A percentile compares a stretch with the other conserved stretches of the same genome.
These are phyloP conservation scores for Phytophthora pistaciae DNA, from an alignment of 352 stramenopile genomes.

Conservation along the genomic window DNA sequence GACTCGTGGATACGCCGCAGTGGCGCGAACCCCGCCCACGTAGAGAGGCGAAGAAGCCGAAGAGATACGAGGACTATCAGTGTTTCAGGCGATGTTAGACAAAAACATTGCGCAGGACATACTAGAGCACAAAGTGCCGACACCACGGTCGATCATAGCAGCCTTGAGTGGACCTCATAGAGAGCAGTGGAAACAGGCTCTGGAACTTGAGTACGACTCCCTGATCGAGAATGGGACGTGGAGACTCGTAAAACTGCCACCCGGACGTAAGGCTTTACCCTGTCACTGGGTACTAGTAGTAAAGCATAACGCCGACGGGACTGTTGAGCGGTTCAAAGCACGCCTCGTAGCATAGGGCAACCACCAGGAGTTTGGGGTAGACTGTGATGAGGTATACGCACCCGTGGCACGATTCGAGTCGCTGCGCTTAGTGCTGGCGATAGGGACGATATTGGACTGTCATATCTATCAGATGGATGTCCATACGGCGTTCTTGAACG, in stretches of 20 bases:
- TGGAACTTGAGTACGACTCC: slow-evolving; percentile 1
- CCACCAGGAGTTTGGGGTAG: slow-evolving; percentile 8
- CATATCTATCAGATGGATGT: slow-evolving; percentile 16
- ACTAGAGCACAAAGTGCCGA: slow-evolving; percentile 5
- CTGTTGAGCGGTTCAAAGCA: neutral
- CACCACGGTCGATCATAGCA: slow-evolving; percentile 5
- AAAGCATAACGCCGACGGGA: slow-evolving; percentile 7
- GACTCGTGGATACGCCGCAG: neutral
- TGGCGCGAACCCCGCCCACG: neutral
- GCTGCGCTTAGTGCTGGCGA: slow-evolving; percentile 1
- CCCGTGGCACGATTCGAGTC: slow-evolving; percentile 12
- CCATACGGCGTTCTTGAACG: slow-evolving; percentile 20
- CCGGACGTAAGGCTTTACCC: slow-evolving; percentile 1
- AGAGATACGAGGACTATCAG: slow-evolving; percentile 5
- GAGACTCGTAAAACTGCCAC: neutral
- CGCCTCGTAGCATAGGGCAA: neutral
- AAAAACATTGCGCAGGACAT: neutral
- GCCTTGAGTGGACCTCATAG: neutral
- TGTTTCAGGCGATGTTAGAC: neutral
- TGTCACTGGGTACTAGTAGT: slow-evolving; percentile 15
- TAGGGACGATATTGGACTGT: slow-evolving; percentile 6
- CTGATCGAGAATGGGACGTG: slow-evolving; percentile 4
- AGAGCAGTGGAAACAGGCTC: slow-evolving; percentile 6
- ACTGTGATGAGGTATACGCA: slow-evolving; percentile 9
- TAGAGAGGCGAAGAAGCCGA: slow-evolving; percentile 1